A percentile compares a stretch with the other conserved stretches of the same genome.
Evolutionary conservation across 2,329 filamentous ascomycete genomes (phyloP).

Genomic region (Trichoderma sp.): DNA sequence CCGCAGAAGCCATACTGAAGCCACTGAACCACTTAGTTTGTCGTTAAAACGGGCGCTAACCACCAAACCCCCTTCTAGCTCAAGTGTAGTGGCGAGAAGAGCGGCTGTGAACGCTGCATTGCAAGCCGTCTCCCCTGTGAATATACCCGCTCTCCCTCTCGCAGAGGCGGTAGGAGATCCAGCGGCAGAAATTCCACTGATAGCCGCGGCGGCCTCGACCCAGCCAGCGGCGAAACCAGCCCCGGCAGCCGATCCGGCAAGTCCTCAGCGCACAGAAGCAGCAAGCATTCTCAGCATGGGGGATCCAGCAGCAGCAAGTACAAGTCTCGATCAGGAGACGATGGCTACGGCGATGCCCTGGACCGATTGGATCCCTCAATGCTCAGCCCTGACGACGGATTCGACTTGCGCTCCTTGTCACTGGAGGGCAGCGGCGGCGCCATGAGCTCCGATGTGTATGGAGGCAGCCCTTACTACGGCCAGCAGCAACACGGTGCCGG

Average conservation of each 20-base stretch:
- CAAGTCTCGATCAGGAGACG: background rate
- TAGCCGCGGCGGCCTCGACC: constrained; percentile 23
- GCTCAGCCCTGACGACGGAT: constrained; percentile 40
- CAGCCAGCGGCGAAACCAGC: constrained; percentile 20
- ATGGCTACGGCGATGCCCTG: constrained; percentile 27
- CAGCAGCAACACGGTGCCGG: constrained; percentile 15
- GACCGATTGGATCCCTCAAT: constrained; percentile 38
- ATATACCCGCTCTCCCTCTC: constrained; percentile 43
- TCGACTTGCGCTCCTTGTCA: constrained; percentile 34
- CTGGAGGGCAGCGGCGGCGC: constrained; percentile 1
- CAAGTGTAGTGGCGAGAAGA: constrained; percentile 45
- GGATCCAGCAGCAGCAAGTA: constrained; percentile 2
- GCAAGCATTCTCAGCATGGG: constrained; percentile 4
- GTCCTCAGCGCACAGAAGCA: constrained; percentile 16
- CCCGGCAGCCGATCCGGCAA: constrained; percentile 23
- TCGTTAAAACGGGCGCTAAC: constrained; percentile 13
- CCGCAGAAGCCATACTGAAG: background rate
- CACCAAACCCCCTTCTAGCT: constrained; percentile 35
- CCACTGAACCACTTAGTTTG: background rate
- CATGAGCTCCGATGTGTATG: constrained; percentile 3
- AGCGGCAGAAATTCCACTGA: constrained; percentile 33
- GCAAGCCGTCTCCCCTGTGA: constrained; percentile 40
- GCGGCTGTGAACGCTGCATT: constrained; percentile 44
- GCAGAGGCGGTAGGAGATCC: constrained; percentile 38
- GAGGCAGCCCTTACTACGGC: constrained; percentile 12